A percentile compares a stretch with the other conserved stretches of the same genome.
These are phyloP conservation scores for Glonium stellatum DNA, from an alignment of 495 filamentous ascomycete species.

Conservation along the genomic window DNA sequence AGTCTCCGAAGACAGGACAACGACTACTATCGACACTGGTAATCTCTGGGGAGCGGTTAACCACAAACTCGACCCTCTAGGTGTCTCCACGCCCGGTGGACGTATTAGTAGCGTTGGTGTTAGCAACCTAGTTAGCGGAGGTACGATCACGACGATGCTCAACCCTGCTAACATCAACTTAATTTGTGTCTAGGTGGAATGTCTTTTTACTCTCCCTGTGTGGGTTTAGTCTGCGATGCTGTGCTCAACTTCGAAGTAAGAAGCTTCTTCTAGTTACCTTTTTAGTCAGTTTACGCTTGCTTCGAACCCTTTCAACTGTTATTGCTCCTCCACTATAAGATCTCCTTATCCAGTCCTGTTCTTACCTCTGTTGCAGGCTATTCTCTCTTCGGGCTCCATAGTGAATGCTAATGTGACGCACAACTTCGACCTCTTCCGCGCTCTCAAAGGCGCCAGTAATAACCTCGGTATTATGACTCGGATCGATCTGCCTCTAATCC, in stretches of 20 bases:
- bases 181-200: no score
- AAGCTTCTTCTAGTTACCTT: no score
- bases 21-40: background rate
- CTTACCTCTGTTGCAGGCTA: background rate
- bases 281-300: no score
- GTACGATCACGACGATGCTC: no score
- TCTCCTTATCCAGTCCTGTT: no score
- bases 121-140: background rate
- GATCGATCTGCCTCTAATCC: background rate
- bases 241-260: no score
- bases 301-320: no score
- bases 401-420: slow-evolving; percentile 7
- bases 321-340: no score
- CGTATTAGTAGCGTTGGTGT: background rate
- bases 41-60: background rate
- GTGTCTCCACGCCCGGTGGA: background rate
- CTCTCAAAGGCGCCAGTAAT: slow-evolving; percentile 16
- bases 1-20: background rate
- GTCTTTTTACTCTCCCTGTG: no score
- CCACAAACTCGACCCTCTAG: background rate
- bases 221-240: no score
- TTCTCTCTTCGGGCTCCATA: background rate
- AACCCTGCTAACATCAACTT: no score
- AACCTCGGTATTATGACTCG: slow-evolving; percentile 15
- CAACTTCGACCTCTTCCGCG: slow-evolving; percentile 14